Evolutionary conservation across 805 yeast genomes (phyloP).

Genomic region (Wickerhamia fluorescens): DNA sequence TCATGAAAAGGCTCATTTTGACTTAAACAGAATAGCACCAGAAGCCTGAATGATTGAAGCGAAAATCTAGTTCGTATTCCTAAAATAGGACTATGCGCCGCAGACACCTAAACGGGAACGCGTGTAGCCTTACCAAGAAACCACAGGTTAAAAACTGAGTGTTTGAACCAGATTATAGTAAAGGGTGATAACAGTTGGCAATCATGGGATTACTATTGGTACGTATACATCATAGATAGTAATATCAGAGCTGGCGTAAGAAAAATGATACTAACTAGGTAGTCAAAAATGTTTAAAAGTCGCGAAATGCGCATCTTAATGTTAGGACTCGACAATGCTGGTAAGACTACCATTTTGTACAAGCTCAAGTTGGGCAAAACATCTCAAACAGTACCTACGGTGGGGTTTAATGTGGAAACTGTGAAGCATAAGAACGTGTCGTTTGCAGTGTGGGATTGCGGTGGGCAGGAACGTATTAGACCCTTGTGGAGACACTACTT

Average conservation of each 20-base stretch:
- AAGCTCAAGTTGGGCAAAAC: slow-evolving; percentile 72
- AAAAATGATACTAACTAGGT: too few species aligned
- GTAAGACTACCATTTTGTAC: slow-evolving; percentile 84
- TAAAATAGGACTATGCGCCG: too few species aligned
- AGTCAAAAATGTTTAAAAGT: slow-evolving; percentile 51
- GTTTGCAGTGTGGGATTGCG: slow-evolving; percentile 91
- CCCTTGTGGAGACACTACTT: slow-evolving; percentile 95
- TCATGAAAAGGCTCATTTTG: too few species aligned
- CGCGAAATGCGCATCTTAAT: slow-evolving; percentile 94
- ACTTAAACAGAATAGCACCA: too few species aligned
- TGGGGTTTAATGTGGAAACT: slow-evolving; percentile 88
- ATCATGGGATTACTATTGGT: slow-evolving; percentile 16
- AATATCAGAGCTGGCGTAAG: too few species aligned
- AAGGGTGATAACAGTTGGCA: too few species aligned
- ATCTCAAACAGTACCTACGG: slow-evolving; percentile 81
- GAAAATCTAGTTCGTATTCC: too few species aligned
- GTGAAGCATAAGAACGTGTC: slow-evolving; percentile 75
- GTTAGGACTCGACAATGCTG: slow-evolving; percentile 92
- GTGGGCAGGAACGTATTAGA: slow-evolving; percentile 90
- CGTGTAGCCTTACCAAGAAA: too few species aligned
- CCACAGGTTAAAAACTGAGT: too few species aligned
- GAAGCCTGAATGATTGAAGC: too few species aligned
- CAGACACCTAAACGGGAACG: too few species aligned
- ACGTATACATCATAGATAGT: slow-evolving; percentile 9
- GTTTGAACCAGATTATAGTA: too few species aligned